Evolutionary conservation across 148 eudicot species (phyloP).

Genomic region (Polygonum aviculare): DNA sequence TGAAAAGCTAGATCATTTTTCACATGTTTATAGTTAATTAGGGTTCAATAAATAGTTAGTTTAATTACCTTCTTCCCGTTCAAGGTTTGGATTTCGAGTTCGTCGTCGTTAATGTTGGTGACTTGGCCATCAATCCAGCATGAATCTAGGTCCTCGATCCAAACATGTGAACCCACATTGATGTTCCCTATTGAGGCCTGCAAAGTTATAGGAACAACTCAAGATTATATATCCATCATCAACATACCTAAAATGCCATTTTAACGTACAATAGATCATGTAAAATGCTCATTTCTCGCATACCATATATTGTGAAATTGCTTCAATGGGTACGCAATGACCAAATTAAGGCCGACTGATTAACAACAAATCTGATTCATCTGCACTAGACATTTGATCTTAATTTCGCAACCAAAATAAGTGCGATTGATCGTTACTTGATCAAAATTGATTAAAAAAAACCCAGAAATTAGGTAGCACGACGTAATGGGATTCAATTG

Average conservation of each 20-base stretch:
- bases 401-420: neutral
- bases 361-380: conserved; percentile 6
- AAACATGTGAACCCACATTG: conserved; percentile 46
- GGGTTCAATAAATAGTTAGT: neutral
- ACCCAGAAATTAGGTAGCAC: neutral
- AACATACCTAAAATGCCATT: neutral
- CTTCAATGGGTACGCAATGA: neutral
- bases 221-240: neutral
- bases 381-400: neutral
- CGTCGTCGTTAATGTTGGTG: conserved; percentile 35
- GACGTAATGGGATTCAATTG: neutral
- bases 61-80: conserved; percentile 36
- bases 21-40: neutral
- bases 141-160: conserved; percentile 46
- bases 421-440: neutral
- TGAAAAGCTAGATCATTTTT: neutral
- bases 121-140: conserved; percentile 60
- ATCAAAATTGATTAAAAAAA: neutral
- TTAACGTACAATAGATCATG: neutral
- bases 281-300: neutral
- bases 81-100: conserved; percentile 31
- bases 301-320: neutral
- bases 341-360: neutral
- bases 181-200: conserved; percentile 33
- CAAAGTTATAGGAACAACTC: neutral